These are phyloP conservation scores for Athelia psychrophila DNA, from an alignment of 1,284 basidiomycete species.

Conservation along the genomic window DNA sequence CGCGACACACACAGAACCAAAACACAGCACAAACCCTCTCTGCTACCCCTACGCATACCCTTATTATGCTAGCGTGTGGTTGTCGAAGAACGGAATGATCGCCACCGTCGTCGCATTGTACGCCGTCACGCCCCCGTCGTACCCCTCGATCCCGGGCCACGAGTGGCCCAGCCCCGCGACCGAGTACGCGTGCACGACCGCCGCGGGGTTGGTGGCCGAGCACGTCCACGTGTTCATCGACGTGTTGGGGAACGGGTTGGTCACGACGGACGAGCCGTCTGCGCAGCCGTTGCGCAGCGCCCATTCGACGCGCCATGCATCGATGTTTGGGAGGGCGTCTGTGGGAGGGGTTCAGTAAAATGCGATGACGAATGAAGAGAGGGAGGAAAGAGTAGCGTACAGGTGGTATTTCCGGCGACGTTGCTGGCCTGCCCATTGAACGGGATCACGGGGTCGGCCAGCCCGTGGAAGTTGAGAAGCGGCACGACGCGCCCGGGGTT, in stretches of 20 bases:
- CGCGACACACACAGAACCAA: too few species aligned
- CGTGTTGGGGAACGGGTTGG: too few species aligned
- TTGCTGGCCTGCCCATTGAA: not conserved
- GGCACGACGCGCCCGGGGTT: not conserved
- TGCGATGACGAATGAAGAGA: not conserved
- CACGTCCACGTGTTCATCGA: not conserved
- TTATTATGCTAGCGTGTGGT: too few species aligned
- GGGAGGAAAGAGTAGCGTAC: not conserved
- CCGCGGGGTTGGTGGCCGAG: not conserved
- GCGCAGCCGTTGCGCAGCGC: not conserved
- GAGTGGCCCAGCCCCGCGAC: conserved; percentile 1
- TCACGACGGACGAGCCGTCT: too few species aligned
- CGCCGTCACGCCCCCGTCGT: not conserved
- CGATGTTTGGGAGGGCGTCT: not conserved
- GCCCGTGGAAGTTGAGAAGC: conserved; percentile 1
- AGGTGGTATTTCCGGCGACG: not conserved
- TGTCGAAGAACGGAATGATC: conserved; percentile 1
- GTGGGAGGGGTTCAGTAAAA: not conserved
- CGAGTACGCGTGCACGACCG: not conserved
- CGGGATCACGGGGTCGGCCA: not conserved
- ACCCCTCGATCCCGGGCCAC: not conserved
- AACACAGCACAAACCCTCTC: too few species aligned
- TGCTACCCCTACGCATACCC: too few species aligned
- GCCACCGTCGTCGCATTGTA: conserved; percentile 1
- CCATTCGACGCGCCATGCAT: not conserved